Percentiles rank a stretch among this genome's conserved stretches.
These are phyloP conservation scores for Trichoderma orchidacearum DNA, from an alignment of 495 filamentous ascomycete genomes.

Conservation along the genomic window DNA sequence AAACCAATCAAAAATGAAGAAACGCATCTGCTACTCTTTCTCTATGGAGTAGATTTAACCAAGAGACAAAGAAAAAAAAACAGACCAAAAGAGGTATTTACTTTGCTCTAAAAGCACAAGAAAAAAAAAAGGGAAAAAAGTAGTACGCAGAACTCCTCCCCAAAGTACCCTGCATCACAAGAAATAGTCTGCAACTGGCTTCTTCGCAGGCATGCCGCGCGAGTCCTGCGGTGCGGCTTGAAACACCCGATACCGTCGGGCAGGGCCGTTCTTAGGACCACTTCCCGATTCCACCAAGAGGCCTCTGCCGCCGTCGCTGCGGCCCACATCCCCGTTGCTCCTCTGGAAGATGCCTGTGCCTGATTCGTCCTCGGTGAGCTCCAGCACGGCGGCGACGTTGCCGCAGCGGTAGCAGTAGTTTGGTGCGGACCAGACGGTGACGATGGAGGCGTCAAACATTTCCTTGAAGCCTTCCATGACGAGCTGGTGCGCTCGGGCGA, in stretches of 20 bases:
- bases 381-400: slow-evolving; percentile 90
- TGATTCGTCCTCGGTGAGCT: slow-evolving; percentile 74
- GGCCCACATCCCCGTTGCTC: slow-evolving; percentile 65
- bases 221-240: slow-evolving; percentile 94
- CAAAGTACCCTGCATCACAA: slow-evolving; percentile 37
- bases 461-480: slow-evolving; percentile 99
- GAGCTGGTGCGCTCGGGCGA: slow-evolving; percentile 90
- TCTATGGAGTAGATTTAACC: no score
- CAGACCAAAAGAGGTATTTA: no score
- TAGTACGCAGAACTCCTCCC: no score
- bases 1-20: no score
- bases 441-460: slow-evolving; percentile 91
- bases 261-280: slow-evolving; percentile 49
- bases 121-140: no score
- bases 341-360: slow-evolving; percentile 62
- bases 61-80: no score
- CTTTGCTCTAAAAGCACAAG: no score
- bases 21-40: no score
- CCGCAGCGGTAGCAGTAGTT: slow-evolving; percentile 99
- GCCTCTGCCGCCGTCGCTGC: slow-evolving; percentile 33
- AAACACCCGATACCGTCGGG: slow-evolving; percentile 87
- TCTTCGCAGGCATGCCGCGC: slow-evolving; percentile 97
- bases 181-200: slow-evolving; percentile 96
- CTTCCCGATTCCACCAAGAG: slow-evolving; percentile 31
- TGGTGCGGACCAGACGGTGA: slow-evolving; percentile 93